Evolutionary conservation across 768 basidiomycete species (phyloP).

Genomic region (Kwoniella europaea): DNA sequence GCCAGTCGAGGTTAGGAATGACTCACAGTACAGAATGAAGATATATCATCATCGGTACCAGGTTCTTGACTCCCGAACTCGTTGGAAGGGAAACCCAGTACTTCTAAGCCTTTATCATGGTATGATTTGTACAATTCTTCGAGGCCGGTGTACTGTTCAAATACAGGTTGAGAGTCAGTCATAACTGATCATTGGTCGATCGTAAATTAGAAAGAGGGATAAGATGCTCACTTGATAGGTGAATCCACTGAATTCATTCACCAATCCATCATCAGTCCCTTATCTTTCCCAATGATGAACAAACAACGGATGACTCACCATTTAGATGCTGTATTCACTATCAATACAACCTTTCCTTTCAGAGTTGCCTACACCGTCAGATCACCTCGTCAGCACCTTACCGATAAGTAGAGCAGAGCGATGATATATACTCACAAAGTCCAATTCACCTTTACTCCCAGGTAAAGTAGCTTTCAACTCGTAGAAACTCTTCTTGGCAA

Average conservation of each 20-base stretch:
- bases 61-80: constrained; percentile 92
- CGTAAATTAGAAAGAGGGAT: too few species aligned
- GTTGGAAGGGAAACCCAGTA: constrained; percentile 91
- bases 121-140: constrained; percentile 81
- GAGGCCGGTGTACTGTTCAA: constrained; percentile 65
- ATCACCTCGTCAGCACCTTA: too few species aligned
- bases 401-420: background rate
- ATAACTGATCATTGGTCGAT: background rate
- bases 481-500: constrained; percentile 49
- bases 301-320: constrained; percentile 51
- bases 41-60: constrained; percentile 74
- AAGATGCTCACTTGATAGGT: constrained; percentile 47
- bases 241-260: constrained; percentile 46
- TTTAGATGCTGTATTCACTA: constrained; percentile 59
- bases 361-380: constrained; percentile 23
- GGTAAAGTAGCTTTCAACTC: constrained; percentile 53
- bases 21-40: constrained; percentile 54
- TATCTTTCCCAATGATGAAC: background rate
- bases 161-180: too few species aligned
- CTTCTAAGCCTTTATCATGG: constrained; percentile 72
- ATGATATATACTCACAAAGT: constrained; percentile 43
- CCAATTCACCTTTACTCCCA: constrained; percentile 39
- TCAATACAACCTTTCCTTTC: constrained; percentile 58
- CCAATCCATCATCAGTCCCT: background rate
- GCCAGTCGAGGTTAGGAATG: too few species aligned